phyloP scores from a whole-genome alignment of 768 basidiomycete species.

The Leccinum sublutescens region DNA sequence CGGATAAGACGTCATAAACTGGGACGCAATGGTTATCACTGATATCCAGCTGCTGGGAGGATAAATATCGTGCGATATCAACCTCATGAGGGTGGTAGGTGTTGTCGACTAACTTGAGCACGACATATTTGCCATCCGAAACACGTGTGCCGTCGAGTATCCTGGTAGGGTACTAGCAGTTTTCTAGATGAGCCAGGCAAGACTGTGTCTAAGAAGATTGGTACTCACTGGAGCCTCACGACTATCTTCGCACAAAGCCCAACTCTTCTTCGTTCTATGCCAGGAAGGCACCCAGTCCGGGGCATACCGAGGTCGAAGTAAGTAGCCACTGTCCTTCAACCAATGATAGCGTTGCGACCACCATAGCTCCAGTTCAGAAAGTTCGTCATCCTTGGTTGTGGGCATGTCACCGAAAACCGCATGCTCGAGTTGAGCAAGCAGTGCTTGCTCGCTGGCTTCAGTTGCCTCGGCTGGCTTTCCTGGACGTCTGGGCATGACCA shows the following conservation, averaged over 20 bases:
- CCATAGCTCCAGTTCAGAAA: conserved; percentile 9
- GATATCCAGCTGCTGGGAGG: background rate
- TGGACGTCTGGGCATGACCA: background rate
- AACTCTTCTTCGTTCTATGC: conserved; percentile 1
- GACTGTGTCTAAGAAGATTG: background rate
- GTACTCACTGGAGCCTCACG: conserved; percentile 1
- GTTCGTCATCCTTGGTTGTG: background rate
- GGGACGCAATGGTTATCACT: conserved; percentile 37
- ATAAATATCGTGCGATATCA: conserved; percentile 28
- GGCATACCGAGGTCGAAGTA: conserved; percentile 20
- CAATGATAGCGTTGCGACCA: conserved; percentile 15
- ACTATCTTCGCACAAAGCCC: conserved; percentile 7
- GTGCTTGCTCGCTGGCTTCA: background rate
- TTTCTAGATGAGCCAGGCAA: conserved; percentile 14
- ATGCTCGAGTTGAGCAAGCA: background rate
- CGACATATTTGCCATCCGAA: conserved; percentile 28
- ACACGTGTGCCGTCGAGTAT: conserved; percentile 32
- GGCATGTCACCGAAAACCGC: background rate
- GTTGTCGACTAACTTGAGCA: conserved; percentile 29
- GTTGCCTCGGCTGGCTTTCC: background rate
- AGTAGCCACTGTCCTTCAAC: conserved; percentile 16
- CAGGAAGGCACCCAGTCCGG: conserved; percentile 25
- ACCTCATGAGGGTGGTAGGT: conserved; percentile 27
- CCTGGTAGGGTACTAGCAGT: conserved; percentile 1
- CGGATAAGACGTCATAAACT: conserved; percentile 22